phyloP scores from a whole-genome alignment of 768 basidiomycete species.

The Sporobolomyces phaffii region DNA sequence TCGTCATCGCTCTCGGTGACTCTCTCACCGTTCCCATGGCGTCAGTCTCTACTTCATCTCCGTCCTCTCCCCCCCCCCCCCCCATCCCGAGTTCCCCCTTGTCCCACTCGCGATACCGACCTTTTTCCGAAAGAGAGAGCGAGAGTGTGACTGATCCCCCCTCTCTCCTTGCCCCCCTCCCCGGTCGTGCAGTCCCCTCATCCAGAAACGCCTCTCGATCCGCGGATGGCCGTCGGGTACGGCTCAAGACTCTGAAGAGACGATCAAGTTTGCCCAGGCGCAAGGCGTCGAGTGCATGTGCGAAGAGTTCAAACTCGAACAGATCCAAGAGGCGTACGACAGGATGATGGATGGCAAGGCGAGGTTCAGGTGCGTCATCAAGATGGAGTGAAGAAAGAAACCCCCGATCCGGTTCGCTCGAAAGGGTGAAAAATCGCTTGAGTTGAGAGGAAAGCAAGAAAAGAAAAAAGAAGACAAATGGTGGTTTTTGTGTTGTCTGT shows the following conservation, averaged over 20 bases:
- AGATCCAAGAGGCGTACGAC: constrained; percentile 37
- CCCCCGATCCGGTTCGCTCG: no score
- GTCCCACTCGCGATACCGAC: no score
- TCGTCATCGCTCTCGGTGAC: constrained; percentile 31
- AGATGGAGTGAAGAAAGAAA: background rate
- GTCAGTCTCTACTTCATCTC: background rate
- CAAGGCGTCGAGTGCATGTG: constrained; percentile 29
- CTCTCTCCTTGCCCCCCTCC: no score
- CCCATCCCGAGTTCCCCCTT: background rate
- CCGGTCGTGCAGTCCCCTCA: constrained; percentile 18
- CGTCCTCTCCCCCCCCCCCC: background rate
- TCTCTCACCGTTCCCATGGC: constrained; percentile 20
- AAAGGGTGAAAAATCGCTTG: no score
- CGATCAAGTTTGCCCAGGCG: constrained; percentile 31
- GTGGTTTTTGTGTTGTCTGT: no score
- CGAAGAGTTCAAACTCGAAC: constrained; percentile 26
- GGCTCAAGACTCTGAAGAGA: constrained; percentile 29
- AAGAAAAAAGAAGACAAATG: no score
- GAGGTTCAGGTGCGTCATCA: constrained; percentile 23
- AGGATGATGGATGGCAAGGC: constrained; percentile 36
- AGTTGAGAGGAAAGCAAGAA: no score
- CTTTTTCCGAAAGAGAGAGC: no score
- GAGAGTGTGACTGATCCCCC: no score
- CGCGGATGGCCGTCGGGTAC: constrained; percentile 35
- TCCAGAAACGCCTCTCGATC: constrained; percentile 38